phyloP scores from a whole-genome alignment of 2,329 filamentous ascomycete species.

The Xylaria sp. region DNA sequence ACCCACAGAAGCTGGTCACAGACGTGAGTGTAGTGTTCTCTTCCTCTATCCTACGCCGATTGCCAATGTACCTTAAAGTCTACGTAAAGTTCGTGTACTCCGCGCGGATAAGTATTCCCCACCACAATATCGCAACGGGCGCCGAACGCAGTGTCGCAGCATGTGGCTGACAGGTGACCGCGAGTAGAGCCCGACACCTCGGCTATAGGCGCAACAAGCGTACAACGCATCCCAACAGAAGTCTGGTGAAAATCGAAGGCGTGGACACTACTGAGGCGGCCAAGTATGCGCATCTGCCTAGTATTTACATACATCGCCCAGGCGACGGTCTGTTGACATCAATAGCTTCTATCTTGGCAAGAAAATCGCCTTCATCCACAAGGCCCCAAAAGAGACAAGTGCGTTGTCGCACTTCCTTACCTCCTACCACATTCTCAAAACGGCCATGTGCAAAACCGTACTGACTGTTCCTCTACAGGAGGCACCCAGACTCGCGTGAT shows the following conservation, averaged over 20 bases:
- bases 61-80: constrained; percentile 16
- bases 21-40: constrained; percentile 12
- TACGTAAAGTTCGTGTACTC: constrained; percentile 29
- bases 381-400: constrained; percentile 26
- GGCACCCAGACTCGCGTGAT: constrained; percentile 26
- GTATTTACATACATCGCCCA: not conserved
- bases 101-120: not conserved
- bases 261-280: constrained; percentile 23
- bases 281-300: constrained; percentile 17
- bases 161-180: constrained; percentile 12
- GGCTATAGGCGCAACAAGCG: constrained; percentile 26
- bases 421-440: not conserved
- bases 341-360: constrained; percentile 28
- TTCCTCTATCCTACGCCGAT: not conserved
- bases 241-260: constrained; percentile 28
- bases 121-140: not conserved
- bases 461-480: constrained; percentile 17
- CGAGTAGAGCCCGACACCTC: constrained; percentile 27
- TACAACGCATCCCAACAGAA: constrained; percentile 23
- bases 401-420: not conserved
- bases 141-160: not conserved
- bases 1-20: constrained; percentile 26
- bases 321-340: constrained; percentile 5
- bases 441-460: not conserved
- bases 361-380: constrained; percentile 28